Evolutionary conservation across 352 stramenopile species (phyloP).

Genomic region (Phytophthora ramorum): DNA sequence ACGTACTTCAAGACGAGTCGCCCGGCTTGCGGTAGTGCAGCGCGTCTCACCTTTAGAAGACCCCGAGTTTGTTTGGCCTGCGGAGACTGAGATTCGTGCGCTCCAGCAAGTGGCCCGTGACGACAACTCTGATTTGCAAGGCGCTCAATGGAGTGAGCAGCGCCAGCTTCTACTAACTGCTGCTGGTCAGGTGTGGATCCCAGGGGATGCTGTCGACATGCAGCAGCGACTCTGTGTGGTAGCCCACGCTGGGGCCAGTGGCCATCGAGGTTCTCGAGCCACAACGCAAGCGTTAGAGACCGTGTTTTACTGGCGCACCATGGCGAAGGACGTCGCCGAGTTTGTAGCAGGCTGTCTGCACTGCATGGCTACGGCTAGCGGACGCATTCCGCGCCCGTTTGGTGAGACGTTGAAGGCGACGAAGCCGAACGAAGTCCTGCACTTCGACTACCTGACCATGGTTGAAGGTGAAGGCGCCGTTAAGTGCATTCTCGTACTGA

Average conservation of each 20-base stretch:
- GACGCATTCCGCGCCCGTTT: conserved; percentile 16
- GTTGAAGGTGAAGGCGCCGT: conserved; percentile 1
- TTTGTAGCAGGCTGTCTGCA: conserved; percentile 33
- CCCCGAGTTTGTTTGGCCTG: background rate
- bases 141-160: conserved; percentile 4
- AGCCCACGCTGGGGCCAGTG: too few species aligned
- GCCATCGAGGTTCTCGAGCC: conserved; percentile 27
- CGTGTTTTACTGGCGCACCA: conserved; percentile 21
- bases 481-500: conserved; percentile 38
- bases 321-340: conserved; percentile 6
- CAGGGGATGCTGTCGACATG: conserved; percentile 13
- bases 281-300: conserved; percentile 20
- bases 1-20: background rate
- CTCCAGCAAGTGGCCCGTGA: background rate
- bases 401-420: conserved; percentile 29
- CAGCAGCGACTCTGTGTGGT: conserved; percentile 33
- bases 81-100: background rate
- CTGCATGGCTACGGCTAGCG: conserved; percentile 9
- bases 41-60: background rate
- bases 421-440: conserved; percentile 41
- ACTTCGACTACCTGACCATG: conserved; percentile 47
- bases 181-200: conserved; percentile 33
- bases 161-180: background rate
- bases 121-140: background rate
- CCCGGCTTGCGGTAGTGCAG: background rate